These are phyloP conservation scores for Candida xyloterini DNA, from an alignment of 805 yeast species.

Conservation along the genomic window DNA sequence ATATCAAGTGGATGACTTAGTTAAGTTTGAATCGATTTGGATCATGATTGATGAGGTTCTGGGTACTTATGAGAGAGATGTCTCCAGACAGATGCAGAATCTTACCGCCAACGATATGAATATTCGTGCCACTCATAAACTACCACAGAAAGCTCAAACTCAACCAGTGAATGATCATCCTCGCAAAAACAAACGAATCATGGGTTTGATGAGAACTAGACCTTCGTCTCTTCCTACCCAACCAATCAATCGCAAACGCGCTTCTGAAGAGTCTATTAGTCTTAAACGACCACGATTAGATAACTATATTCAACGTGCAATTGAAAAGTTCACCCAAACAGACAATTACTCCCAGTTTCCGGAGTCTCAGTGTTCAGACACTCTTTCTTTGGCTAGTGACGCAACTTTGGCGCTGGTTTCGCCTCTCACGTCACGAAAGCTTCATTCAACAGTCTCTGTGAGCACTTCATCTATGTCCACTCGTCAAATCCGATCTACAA, in stretches of 20 bases:
- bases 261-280: constrained; percentile 1
- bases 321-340: constrained; percentile 6
- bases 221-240: constrained; percentile 8
- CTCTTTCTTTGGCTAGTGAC: constrained; percentile 7
- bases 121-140: constrained; percentile 8
- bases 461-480: constrained; percentile 8
- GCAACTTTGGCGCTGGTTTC: constrained; percentile 10
- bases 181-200: constrained; percentile 12
- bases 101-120: constrained; percentile 16
- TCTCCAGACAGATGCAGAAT: constrained; percentile 23
- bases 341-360: not conserved
- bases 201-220: constrained; percentile 16
- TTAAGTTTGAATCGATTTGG: constrained; percentile 27
- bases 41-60: constrained; percentile 28
- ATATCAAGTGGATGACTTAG: constrained; percentile 34
- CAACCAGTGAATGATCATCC: constrained; percentile 1
- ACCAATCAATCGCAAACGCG: constrained; percentile 1
- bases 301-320: constrained; percentile 7
- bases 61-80: constrained; percentile 39
- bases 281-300: constrained; percentile 6
- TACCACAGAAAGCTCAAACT: constrained; percentile 2
- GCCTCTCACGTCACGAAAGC: constrained; percentile 4
- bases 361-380: constrained; percentile 9
- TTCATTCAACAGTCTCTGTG: constrained; percentile 4
- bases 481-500: constrained; percentile 3